Evolutionary conservation across 108 stramenopile genomes (phyloP), one percentile per base, ranked within the genome.

Genomic region (Cyclostephanos tholiformis): DNA sequence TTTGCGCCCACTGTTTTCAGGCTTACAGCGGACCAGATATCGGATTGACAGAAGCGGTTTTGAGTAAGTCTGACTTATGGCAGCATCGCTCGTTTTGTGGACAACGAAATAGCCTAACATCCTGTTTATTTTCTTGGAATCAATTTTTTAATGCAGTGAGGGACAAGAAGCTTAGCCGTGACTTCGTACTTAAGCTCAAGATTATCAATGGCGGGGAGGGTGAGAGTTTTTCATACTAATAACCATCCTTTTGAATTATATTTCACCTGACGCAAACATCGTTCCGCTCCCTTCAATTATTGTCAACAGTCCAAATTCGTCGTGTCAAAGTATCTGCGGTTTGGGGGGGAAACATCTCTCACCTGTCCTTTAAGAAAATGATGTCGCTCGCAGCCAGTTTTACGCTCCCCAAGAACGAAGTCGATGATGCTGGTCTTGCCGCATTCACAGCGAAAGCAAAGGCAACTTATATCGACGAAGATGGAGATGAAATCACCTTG

Each of bases 381-480:
- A 67, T 88, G n/a, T 60, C 72, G 2, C 52, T 86, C 39, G 72
- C 80, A 13, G 79, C 83, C 29, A 57, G 68, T 25, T 86, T 79
- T 67, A 76, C 60, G 67, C 55, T 51, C 9, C 17, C 35, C 19
- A 43, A 55, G 7, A 55, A 50, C n/a, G 26, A 58, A 17, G 60
- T 75, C 26, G 67, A 56, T 61, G 52, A 36, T n/a, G 66, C 69
- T 7, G 56, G 57, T 17, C 63, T 87, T 23, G 77, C 56, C 17
- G 3, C 65, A 12, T 65, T 65, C 39, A 25, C 23, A n/a, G 65
- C 50, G 38, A 69, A 68, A 30, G 69, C 58, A 22, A 77, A 43
- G 16, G 76, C 46, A 38, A 91, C 86, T 4, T 94, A 94, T 69
- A 77, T 83, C 41, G 93, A 94, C 72, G 83, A 71, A 49, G 93